phyloP scores from a whole-genome alignment of 1,284 basidiomycete genomes.

The Coriolopsis trogii region DNA sequence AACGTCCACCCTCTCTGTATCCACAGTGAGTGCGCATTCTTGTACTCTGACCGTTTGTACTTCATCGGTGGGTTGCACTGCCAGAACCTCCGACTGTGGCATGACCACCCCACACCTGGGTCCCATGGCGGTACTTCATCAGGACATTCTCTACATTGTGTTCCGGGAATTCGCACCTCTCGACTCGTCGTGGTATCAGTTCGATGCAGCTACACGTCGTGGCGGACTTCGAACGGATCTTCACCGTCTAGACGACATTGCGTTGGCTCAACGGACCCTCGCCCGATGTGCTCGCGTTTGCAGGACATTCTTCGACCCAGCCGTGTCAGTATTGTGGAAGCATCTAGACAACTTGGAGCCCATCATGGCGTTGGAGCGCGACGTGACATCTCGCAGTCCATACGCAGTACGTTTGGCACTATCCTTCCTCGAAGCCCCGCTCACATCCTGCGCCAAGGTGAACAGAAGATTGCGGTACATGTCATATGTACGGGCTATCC shows the following conservation, averaged over 20 bases:
- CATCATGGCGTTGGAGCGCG: not conserved
- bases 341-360: not conserved
- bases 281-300: slow-evolving; percentile 5
- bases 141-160: slow-evolving; percentile 8
- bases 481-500: not conserved
- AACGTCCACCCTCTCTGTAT: too few species aligned
- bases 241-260: not conserved
- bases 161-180: not conserved
- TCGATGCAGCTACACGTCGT: not conserved
- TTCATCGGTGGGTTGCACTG: too few species aligned
- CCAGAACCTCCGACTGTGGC: too few species aligned
- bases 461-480: not conserved
- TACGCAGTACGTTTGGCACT: not conserved
- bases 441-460: not conserved
- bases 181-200: not conserved
- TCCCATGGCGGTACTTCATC: not conserved
- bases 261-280: not conserved
- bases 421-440: not conserved
- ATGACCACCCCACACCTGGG: too few species aligned
- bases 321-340: not conserved
- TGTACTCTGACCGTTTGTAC: too few species aligned
- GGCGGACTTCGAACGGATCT: not conserved
- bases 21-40: too few species aligned
- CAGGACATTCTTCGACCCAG: slow-evolving; percentile 2
- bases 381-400: not conserved